These are phyloP conservation scores for Talaromyces atroroseus DNA, from an alignment of 2,329 filamentous ascomycete genomes.

Conservation along the genomic window DNA sequence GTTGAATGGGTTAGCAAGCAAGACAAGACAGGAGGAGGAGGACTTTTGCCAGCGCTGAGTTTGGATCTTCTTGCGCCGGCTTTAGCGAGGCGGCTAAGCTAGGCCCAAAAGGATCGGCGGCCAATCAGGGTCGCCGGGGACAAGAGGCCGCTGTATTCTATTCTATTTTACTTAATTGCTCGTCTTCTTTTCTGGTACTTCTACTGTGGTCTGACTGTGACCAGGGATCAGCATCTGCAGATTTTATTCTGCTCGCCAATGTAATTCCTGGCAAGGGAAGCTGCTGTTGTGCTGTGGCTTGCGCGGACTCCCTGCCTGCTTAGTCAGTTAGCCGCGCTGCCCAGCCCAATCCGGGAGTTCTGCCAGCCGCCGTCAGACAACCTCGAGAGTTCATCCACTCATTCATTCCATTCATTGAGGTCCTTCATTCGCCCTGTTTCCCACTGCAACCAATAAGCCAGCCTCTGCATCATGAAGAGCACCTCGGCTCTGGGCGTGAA, in stretches of 20 bases:
- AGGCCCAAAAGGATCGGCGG: not conserved
- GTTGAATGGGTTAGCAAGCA: constrained; percentile 16
- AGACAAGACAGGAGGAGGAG: constrained; percentile 14
- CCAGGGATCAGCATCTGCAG: too few relatives aligned
- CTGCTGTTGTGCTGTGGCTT: not conserved
- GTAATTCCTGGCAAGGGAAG: too few relatives aligned
- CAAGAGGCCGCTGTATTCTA: too few relatives aligned
- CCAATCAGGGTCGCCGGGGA: not conserved
- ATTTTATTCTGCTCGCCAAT: too few relatives aligned
- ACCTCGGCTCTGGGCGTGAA: constrained; percentile 44
- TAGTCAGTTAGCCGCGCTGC: not conserved
- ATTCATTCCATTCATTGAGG: not conserved
- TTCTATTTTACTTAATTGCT: too few relatives aligned
- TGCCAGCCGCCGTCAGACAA: constrained; percentile 8
- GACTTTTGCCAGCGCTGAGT: constrained; percentile 19
- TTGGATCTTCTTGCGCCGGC: constrained; percentile 14
- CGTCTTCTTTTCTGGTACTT: too few relatives aligned
- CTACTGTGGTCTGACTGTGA: too few relatives aligned
- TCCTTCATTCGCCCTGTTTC: not conserved
- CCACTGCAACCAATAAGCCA: not conserved
- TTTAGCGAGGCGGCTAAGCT: constrained; percentile 26
- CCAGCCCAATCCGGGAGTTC: not conserved
- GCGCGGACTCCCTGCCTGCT: not conserved
- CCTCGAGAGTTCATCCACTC: not conserved
- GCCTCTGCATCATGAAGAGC: not conserved